Percentiles rank a stretch among this genome's conserved stretches.
Conservation (phyloP, 768 basidiomycete genomes). For the Galerina sulciceps region DNA sequence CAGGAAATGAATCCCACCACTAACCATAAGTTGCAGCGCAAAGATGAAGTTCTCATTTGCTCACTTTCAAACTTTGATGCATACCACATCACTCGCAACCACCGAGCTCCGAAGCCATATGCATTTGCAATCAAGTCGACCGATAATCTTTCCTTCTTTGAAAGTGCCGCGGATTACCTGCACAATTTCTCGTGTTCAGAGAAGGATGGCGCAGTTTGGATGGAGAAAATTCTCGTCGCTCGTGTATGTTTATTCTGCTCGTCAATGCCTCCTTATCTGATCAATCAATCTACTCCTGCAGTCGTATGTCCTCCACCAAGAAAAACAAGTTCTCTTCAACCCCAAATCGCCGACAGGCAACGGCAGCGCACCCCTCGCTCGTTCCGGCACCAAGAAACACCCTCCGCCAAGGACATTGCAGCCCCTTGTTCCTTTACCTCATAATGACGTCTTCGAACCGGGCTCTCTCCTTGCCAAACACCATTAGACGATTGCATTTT, state of each 20-base stretch:
- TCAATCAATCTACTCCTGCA: conserved; percentile 29
- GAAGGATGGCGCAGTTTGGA: conserved; percentile 76
- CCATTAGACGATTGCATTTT: conserved; percentile 21
- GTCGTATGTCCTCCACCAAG: conserved; percentile 86
- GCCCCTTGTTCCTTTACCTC: conserved; percentile 47
- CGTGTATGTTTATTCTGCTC: conserved; percentile 56
- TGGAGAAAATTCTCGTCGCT: conserved; percentile 80
- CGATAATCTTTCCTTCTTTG: conserved; percentile 85
- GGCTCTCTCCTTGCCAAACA: conserved; percentile 73
- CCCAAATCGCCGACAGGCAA: conserved; percentile 36
- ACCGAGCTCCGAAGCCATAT: conserved; percentile 84
- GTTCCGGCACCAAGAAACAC: conserved; percentile 43
- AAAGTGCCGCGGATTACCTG: conserved; percentile 85
- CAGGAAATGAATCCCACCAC: conserved; percentile 4
- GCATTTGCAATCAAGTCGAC: conserved; percentile 89
- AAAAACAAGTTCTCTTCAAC: conserved; percentile 69
- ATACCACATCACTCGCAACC: conserved; percentile 74
- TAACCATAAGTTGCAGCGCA: conserved; percentile 55
- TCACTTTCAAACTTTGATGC: conserved; percentile 89
- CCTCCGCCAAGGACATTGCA: conserved; percentile 24
- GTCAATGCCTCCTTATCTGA: conserved; percentile 10
- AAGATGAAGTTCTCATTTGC: conserved; percentile 83
- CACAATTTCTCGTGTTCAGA: conserved; percentile 84
- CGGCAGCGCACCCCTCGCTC: conserved; percentile 34
- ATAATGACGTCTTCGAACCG: conserved; percentile 64